Conservation (phyloP, 176 grass and related monocot genomes). For the Lolium rigidum region DNA sequence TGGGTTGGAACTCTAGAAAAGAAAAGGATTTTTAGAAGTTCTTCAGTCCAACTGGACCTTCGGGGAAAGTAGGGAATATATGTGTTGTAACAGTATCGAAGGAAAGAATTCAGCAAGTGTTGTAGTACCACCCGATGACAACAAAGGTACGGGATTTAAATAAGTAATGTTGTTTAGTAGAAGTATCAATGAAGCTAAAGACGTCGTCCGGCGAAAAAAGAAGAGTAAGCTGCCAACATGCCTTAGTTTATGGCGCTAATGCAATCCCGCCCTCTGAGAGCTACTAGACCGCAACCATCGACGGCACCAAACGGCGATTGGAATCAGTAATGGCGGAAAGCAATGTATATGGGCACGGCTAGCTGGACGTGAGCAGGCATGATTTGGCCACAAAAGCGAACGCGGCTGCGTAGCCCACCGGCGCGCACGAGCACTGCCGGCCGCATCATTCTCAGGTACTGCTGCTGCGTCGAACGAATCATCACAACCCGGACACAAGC, state of each 20-base stretch:
- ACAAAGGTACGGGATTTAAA: background rate
- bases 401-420: background rate
- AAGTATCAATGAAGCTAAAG: background rate
- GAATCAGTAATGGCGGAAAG: background rate
- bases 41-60: background rate
- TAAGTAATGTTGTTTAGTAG: too few relatives aligned
- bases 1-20: too few relatives aligned
- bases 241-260: background rate
- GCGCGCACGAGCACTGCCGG: conserved; percentile 18
- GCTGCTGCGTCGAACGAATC: background rate
- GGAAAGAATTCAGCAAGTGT: background rate
- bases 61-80: background rate
- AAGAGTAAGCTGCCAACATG: too few relatives aligned
- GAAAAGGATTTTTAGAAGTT: background rate
- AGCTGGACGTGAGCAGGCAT: background rate
- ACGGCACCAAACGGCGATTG: background rate
- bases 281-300: background rate
- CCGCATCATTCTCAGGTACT: conserved; percentile 13
- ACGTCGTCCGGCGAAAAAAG: background rate
- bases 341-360: background rate
- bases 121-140: too few relatives aligned
- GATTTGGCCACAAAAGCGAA: conserved; percentile 5
- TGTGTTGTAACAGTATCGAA: background rate
- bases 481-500: background rate
- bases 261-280: background rate